These are phyloP conservation scores for Phytophthora cactorum DNA, from an alignment of 352 stramenopile species.

Conservation along the genomic window DNA sequence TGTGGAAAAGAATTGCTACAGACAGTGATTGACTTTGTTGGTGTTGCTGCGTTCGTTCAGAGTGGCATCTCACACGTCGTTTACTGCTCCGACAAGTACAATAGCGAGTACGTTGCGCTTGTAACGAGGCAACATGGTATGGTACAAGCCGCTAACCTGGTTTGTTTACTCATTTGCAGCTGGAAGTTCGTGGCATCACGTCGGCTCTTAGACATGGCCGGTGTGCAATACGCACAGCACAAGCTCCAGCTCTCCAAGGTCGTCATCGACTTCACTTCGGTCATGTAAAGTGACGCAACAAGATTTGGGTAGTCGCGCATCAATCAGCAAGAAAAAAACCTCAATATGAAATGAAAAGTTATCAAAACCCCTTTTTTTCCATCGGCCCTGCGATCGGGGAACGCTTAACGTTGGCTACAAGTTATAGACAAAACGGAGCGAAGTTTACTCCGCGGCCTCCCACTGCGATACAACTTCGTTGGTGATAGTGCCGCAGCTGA, in stretches of 20 bases:
- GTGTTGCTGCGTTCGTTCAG: constrained; percentile 43
- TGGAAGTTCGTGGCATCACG: constrained; percentile 91
- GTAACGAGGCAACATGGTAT: not conserved
- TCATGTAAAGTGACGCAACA: constrained; percentile 30
- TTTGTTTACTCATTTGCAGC: constrained; percentile 36
- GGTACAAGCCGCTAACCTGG: constrained; percentile 11
- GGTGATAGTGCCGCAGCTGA: constrained; percentile 49
- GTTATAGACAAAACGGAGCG: constrained; percentile 22
- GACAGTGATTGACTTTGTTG: not conserved
- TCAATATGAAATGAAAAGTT: not conserved
- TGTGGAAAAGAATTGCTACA: not conserved
- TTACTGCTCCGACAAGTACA: constrained; percentile 97
- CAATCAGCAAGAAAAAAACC: constrained; percentile 8
- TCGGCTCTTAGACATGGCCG: constrained; percentile 89
- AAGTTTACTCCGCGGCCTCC: constrained; percentile 45
- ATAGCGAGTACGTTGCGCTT: constrained; percentile 61
- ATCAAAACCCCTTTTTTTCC: constrained; percentile 23
- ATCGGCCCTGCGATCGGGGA: constrained; percentile 20
- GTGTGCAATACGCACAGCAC: constrained; percentile 69
- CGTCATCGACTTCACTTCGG: constrained; percentile 71
- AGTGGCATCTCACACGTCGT: constrained; percentile 96
- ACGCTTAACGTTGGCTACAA: constrained; percentile 5
- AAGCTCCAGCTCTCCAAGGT: constrained; percentile 58
- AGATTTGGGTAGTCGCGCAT: constrained; percentile 3
- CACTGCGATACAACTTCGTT: constrained; percentile 65